phyloP scores from a whole-genome alignment of 805 yeast genomes.

The Lipomyces chichibuensis region DNA sequence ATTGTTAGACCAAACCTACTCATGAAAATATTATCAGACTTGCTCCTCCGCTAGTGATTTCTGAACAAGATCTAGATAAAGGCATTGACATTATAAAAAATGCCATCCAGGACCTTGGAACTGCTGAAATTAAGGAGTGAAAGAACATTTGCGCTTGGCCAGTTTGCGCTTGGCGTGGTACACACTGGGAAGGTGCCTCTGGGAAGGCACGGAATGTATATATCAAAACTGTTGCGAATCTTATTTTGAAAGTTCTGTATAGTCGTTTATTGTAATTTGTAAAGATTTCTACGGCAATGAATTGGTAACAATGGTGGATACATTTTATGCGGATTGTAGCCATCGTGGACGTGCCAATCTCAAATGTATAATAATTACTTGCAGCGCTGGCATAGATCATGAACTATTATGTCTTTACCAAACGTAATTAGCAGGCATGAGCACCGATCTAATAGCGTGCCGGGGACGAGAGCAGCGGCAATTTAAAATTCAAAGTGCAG shows the following conservation, averaged over 20 bases:
- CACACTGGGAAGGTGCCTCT: not conserved
- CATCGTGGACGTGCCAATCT: no score
- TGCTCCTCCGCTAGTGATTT: constrained; percentile 93
- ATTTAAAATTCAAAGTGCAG: no score
- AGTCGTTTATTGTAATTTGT: no score
- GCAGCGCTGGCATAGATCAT: no score
- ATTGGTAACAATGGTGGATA: no score
- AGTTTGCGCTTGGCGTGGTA: not conserved
- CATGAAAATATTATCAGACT: constrained; percentile 93
- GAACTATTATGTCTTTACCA: no score
- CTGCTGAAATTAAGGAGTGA: constrained; percentile 27
- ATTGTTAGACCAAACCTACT: constrained; percentile 72
- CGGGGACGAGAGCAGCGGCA: no score
- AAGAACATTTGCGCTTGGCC: not conserved
- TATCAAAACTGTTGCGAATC: not conserved
- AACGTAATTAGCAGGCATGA: no score
- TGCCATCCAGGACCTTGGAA: constrained; percentile 54
- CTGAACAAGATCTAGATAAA: constrained; percentile 78
- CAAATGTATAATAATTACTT: no score
- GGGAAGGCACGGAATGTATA: not conserved
- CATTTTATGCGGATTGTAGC: no score
- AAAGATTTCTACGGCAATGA: no score
- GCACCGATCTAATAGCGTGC: no score
- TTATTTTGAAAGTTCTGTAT: not conserved
- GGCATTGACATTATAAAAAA: constrained; percentile 76